Evolutionary conservation across 768 basidiomycete genomes (phyloP), one percentile per base, ranked within the genome.

Genomic region (Phanerochaete carnosa): DNA sequence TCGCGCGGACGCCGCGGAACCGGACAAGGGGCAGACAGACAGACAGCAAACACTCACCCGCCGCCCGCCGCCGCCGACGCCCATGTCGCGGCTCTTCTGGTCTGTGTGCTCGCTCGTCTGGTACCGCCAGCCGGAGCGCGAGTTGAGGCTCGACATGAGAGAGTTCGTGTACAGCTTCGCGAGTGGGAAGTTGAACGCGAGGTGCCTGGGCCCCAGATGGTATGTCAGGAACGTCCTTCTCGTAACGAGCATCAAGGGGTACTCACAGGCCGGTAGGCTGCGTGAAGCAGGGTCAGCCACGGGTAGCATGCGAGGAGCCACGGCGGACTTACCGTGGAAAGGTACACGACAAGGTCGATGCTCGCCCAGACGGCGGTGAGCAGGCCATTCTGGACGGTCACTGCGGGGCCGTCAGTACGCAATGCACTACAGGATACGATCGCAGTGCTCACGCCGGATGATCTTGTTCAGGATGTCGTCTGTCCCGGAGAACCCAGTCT

Each of bases 81-180:
- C 53, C 22, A 6, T 23, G 22, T 61, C 57, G 29, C 57, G 49
- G 28, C 30, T 47, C 29, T 46, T 45, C n/a, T 50, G 52, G 22
- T 58, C 35, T 22, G 32, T 62, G 39, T 23, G 26, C 32, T 53
- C 47, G 55, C 33, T 53, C 29, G 60, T n/a, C 49, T 62, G 56
- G 63, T 51, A 62, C 30, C 55, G 65, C 71, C 70, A 72, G 25
- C 64, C 64, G 22, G 53, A 60, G 1, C 73, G 70, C 1, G 73
- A 61, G 64, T 74, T 63, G 56, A 70, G 52, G 53, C 55, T 75
- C 49, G 77, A 77, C 74, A 80, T 71, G 30, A 78, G 67, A 0
- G 74, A 74, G 66, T 77, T 79, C 23, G 75, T 75, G 64, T 77
- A 77, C 9, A 80, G 67, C 64, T 78, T 79, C 45, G 75, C 72